Evolutionary conservation across 768 basidiomycete species (phyloP).

Genomic region (Paxillus involutus): DNA sequence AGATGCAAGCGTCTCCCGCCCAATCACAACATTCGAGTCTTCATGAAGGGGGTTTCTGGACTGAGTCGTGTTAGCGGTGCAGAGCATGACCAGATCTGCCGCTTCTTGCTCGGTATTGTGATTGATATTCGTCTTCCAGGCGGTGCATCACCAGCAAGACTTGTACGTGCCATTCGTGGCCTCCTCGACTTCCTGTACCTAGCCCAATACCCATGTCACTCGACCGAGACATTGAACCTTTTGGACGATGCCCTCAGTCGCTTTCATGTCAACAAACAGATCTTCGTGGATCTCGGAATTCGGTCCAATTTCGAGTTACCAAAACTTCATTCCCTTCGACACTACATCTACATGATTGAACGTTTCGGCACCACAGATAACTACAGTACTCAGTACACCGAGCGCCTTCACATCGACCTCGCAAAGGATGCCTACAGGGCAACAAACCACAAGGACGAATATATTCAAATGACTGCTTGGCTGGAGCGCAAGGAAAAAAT

Average conservation of each 20-base stretch:
- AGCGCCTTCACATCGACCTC: constrained; percentile 22
- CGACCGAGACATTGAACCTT: constrained; percentile 22
- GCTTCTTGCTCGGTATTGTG: too few species aligned
- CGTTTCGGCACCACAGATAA: constrained; percentile 24
- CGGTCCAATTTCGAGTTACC: constrained; percentile 22
- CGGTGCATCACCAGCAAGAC: too few species aligned
- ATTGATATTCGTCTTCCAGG: too few species aligned
- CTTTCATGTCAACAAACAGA: constrained; percentile 37
- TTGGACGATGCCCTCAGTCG: constrained; percentile 25
- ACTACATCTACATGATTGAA: constrained; percentile 19
- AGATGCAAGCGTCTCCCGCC: background rate
- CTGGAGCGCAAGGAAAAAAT: constrained; percentile 35
- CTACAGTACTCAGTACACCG: constrained; percentile 25
- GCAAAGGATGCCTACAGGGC: constrained; percentile 19
- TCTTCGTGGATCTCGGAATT: constrained; percentile 27
- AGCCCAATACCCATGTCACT: constrained; percentile 36
- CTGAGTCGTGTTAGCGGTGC: background rate
- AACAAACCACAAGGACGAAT: constrained; percentile 35
- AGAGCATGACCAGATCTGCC: too few species aligned
- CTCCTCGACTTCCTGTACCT: background rate
- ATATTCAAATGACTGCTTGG: constrained; percentile 39
- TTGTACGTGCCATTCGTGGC: too few species aligned
- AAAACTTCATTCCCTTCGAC: constrained; percentile 25
- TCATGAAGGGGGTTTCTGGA: constrained; percentile 13
- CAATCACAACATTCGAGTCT: background rate